phyloP scores from a whole-genome alignment of 1,139 yeast genomes.

The Hyphopichia buzzinii region DNA sequence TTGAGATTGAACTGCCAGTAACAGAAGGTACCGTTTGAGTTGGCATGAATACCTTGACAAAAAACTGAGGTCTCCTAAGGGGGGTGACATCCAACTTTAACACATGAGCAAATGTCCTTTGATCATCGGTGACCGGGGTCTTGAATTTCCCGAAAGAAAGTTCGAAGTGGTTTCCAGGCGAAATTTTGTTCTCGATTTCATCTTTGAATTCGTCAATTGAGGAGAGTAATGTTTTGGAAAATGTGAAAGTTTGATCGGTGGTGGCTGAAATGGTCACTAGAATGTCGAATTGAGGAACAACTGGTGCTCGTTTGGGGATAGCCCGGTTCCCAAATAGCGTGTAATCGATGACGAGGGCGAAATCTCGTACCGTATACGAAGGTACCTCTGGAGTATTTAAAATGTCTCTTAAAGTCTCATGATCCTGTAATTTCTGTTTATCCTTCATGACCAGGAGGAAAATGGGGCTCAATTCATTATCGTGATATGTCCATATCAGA shows the following conservation, averaged over 20 bases:
- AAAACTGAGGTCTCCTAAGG: slow-evolving; percentile 14
- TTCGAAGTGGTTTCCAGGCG: background rate
- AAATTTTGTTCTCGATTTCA: background rate
- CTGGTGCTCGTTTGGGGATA: slow-evolving; percentile 24
- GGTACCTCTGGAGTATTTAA: slow-evolving; percentile 10
- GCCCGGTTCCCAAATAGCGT: slow-evolving; percentile 14
- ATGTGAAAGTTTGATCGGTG: background rate
- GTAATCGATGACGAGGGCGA: slow-evolving; percentile 23
- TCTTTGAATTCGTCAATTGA: background rate
- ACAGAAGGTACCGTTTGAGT: background rate
- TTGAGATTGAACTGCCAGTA: background rate
- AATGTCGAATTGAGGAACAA: background rate
- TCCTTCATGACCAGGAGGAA: slow-evolving; percentile 16
- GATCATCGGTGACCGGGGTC: slow-evolving; percentile 12
- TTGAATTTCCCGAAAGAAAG: slow-evolving; percentile 1
- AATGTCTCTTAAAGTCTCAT: slow-evolving; percentile 15
- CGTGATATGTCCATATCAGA: slow-evolving; percentile 28
- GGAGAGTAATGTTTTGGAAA: background rate
- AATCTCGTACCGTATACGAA: slow-evolving; percentile 6
- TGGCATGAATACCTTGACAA: background rate
- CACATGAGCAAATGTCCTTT: slow-evolving; percentile 14
- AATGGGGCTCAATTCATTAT: slow-evolving; percentile 22
- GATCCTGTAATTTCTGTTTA: slow-evolving; percentile 8
- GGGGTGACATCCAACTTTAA: slow-evolving; percentile 33
- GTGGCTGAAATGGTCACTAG: background rate